Evolutionary conservation across 1,139 yeast species (phyloP), one percentile per base, ranked within the genome.

Genomic region (Blastobotrys serpentis): DNA sequence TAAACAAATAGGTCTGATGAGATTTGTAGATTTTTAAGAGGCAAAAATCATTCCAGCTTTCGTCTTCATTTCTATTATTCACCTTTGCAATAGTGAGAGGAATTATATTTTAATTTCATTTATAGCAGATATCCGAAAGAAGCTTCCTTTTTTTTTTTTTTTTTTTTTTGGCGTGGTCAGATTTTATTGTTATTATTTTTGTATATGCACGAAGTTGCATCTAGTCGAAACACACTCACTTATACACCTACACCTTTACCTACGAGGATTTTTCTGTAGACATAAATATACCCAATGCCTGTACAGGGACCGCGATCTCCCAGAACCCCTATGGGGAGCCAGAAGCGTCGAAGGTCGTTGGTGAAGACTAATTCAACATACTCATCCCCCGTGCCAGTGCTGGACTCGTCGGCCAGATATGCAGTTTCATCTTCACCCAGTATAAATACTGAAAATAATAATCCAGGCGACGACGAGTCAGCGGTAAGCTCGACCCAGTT

Each of bases 391-490:
- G 42, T 52, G 6, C 53, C 50, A 6, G 54, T 54, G 8, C 48
- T 48, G 16, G 58, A 55, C 42, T 47, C 57, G 2, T 42, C 50
- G 13, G 57, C 53, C 4, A 43, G 53, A 1, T 53, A 53, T 32
- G 50, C 52, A 22, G 51, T 52, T 13, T 41, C 54, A n/a, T 52
- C 54, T 16, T 29, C 44, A 36, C 42, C 49, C 17, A 48, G 50
- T 14, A 25, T 32, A 11, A 44, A 25, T 32, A 32, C 14, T 25
- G 38, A 50, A 3, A 33, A 30, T 10, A 23, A 33, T 23, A 46
- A 16, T 10, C n/a, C n/a, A n/a, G n/a, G 23, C 51, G 7, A 45
- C 25, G 13, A 29, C 13, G 32, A 29, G 7, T 29, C 32, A 4
- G 32, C 32, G n/a, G 32, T 29, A 4, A 29, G 32, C n/a, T 29